Evolutionary conservation across 768 basidiomycete genomes (phyloP), one percentile per base, ranked within the genome.

Genomic region (Leccinum rimulosum): DNA sequence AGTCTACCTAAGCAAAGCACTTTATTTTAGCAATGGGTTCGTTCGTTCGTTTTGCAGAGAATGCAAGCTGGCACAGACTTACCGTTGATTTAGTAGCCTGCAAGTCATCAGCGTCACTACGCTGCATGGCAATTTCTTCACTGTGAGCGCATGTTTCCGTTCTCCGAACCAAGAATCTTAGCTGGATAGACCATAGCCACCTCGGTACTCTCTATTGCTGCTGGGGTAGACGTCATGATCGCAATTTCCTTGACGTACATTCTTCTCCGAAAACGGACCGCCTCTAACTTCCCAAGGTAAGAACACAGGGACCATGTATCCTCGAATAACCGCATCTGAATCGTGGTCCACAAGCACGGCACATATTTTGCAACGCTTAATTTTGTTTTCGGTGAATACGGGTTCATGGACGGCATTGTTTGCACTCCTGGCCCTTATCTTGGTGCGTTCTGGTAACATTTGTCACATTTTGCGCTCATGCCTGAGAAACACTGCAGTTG

Each of bases 341-440:
- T 17, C 6, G 35, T 33, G 27, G 10, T 15, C 1, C 6, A 9
- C 30, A 56, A 67, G 66, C 3, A 65, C 57, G 3, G n/a, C 27
- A 6, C 40, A 54, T 47, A 27, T 54, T 14, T 33, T 68, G 10
- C 59, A 61, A 33, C 57, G 57, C 28, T 48, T 68, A 2, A 40
- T 31, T 3, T 33, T 63, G 4, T 66, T 68, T 17, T 50, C 59
- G 0, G 47, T 68, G 22, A 66, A 66, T 1, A 58, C 50, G 0
- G 76, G 82, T 0, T 76, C 84, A 15, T 81, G 79, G 14, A 76
- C 83, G 10, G 83, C 85, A 57, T 79, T 80, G 0, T 71, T 67
- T 4, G 73, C 78, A 10, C 83, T 85, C 70, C 75, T 81, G 2
- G 74, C 58, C 11, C 6, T 57, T 10, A 52, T 59, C 27, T 19